Base-by-base conservation (phyloP, 1,139 yeast genomes). In the Trichomonascaceae sp. region DNA sequence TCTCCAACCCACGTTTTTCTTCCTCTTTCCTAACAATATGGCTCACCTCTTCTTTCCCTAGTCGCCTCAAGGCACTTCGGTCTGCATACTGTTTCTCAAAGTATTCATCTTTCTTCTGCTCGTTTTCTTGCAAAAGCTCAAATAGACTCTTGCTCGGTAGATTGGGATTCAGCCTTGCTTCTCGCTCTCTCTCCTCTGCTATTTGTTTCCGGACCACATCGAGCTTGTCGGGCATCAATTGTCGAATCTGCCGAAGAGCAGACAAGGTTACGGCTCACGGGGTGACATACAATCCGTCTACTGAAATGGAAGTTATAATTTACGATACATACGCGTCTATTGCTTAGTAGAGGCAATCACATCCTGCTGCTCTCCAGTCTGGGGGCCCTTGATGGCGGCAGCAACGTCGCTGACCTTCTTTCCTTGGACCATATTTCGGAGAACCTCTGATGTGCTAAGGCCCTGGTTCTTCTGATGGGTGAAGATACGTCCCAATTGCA, bases 401-500 rank as follows among this genome's bases (percentile, higher is more conserved):
- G n/a, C n/a, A n/a, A n/a, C 29, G 5, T 17, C 32, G 16, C 13
- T 33, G 17, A 35, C 34, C 30, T 42, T 43, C 33, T 58, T 59
- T 34, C 82, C 81, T 37, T 64, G 59, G 27, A 74, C 37, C 34
- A 84, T 64, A 56, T 80, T 77, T 37, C 65, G 55, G 37, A 73
- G 39, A n/a, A 75, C 69, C 50, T 76, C 71, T 16, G 56, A 41
- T 13, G 74, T 56, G 14, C 74, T 51, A 44, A 69, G 72, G 27
- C 78, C 76, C 37, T 54, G 40, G 3, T 54, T 3, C 48, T 61
- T 36, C 85, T 79, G 56, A 64, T 74, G 82, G 43, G 66, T 62
- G 47, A 64, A 65, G 35, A 89, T 71, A 61, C 98, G 72, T 34
- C 63, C 51, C 31, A 89, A 60, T 64, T 89, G 98, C 56, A 67